Evolutionary conservation across 2,329 filamentous ascomycete genomes (phyloP), one percentile per base, ranked within the genome.

Genomic region (Grosmannia clavigera): DNA sequence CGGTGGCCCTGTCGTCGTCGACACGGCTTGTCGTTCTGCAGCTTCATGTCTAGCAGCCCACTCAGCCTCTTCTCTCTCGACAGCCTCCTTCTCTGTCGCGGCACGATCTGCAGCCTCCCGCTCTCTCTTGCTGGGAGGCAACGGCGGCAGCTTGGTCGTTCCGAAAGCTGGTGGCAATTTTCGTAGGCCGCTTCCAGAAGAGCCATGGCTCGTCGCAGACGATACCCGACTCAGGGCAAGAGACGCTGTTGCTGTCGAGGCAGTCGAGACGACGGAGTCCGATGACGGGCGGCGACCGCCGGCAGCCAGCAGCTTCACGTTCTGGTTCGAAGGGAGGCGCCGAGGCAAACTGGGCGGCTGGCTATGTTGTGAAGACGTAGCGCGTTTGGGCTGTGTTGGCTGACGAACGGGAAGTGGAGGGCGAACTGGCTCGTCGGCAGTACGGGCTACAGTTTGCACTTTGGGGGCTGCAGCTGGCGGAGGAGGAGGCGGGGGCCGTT

Each of bases 101-200:
- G 73, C 70, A 54, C 52, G 40, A 16, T 68, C 72, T 7, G 73
- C 72, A 3, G 76, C 76, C 61, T 85, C 82, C 2, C 74, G 70
- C 61, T 84, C 82, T 51, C 78, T 75, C 63, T 74, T 76, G 1
- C 78, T 76, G 0, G 81, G 82, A 0, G 82, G 83, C 43, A 86
- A 69, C 12, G 78, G 76, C 0, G 82, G 83, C 12, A 86, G 72
- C 57, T 76, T 80, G n/a, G 80, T 73, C 40, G 79, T 74, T 58
- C 82, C 81, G 55, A 81, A 75, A 0, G 77, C 69, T 1, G 83
- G 82, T 3, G 83, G 81, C 27, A 86, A 68, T 58, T 78, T 82
- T 62, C 81, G 75, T 4, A 70, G 63, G 2, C 69, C 63, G n/a
- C 67, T 67, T 12, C 77, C 76, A 27, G 70, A 69, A 1, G 80